Percentiles rank a stretch among this genome's conserved stretches.
phyloP scores from a whole-genome alignment of 2,329 filamentous ascomycete genomes.

The Sporothrix sp. region DNA sequence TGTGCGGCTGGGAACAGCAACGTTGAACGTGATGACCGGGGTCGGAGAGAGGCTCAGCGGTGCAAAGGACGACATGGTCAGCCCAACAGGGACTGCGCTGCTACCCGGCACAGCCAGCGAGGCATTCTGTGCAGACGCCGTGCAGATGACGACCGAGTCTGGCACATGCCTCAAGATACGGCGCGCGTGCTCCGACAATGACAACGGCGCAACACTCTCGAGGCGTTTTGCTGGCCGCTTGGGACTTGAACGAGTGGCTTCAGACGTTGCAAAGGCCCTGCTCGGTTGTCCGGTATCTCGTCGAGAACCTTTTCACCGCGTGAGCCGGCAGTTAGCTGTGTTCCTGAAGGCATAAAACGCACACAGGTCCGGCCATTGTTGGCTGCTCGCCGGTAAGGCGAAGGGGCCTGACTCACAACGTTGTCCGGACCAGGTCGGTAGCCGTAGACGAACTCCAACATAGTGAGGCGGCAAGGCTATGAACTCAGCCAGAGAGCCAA shows the following conservation, averaged over 20 bases:
- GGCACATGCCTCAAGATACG: slow-evolving; percentile 44
- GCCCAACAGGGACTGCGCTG: slow-evolving; percentile 31
- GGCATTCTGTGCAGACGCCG: slow-evolving; percentile 20
- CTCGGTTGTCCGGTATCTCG: background rate
- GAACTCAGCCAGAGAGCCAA: slow-evolving; percentile 9
- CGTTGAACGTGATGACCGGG: slow-evolving; percentile 48
- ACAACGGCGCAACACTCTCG: slow-evolving; percentile 13
- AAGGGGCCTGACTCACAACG: background rate
- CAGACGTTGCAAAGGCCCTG: background rate
- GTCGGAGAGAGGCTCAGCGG: slow-evolving; percentile 43
- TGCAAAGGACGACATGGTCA: slow-evolving; percentile 53
- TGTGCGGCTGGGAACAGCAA: slow-evolving; percentile 46
- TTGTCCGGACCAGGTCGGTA: too few species aligned
- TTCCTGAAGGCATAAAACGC: too few species aligned
- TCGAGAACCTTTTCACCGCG: background rate
- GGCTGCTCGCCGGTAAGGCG: too few species aligned
- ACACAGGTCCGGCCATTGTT: too few species aligned
- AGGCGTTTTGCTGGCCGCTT: background rate
- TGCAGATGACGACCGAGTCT: slow-evolving; percentile 30
- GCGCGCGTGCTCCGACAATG: slow-evolving; percentile 39
- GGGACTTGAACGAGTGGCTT: background rate
- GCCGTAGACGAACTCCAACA: too few species aligned
- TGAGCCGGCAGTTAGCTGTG: background rate
- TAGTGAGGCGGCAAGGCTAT: background rate
- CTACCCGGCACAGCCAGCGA: slow-evolving; percentile 5